These are phyloP conservation scores for Anisogramma anomala DNA, from an alignment of 2,329 filamentous ascomycete species.

Conservation along the genomic window DNA sequence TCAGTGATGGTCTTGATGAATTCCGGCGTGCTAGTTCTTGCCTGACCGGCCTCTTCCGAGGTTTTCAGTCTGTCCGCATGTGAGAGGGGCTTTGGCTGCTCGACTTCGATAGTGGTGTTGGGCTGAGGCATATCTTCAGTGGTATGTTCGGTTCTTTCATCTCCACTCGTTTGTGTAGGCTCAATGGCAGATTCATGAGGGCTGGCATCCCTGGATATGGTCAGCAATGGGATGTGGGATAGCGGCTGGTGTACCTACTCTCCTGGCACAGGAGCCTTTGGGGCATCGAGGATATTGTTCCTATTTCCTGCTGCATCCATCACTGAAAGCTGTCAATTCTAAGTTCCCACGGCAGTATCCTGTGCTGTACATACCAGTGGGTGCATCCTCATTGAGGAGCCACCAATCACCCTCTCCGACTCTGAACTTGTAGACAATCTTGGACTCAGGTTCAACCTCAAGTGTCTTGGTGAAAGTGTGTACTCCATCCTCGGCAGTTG, in stretches of 20 bases:
- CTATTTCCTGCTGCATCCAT: slow-evolving; percentile 35
- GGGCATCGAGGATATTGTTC: slow-evolving; percentile 35
- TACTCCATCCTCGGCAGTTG: slow-evolving; percentile 38
- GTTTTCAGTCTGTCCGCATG: slow-evolving; percentile 14
- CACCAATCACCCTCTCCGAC: slow-evolving; percentile 58
- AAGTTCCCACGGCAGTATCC: background rate
- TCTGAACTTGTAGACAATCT: slow-evolving; percentile 66
- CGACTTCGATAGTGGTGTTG: background rate
- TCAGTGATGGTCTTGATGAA: slow-evolving; percentile 22
- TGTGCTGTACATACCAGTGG: slow-evolving; percentile 37
- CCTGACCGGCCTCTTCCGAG: slow-evolving; percentile 11
- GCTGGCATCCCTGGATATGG: background rate
- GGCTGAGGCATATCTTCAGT: background rate
- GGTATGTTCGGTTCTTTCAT: background rate
- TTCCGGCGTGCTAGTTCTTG: slow-evolving; percentile 20
- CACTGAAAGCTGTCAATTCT: slow-evolving; percentile 17
- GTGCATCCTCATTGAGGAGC: slow-evolving; percentile 52
- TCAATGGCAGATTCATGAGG: background rate
- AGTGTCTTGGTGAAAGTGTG: slow-evolving; percentile 48
- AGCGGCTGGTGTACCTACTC: background rate
- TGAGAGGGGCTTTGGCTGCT: slow-evolving; percentile 10
- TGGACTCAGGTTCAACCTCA: slow-evolving; percentile 40
- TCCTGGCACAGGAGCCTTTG: slow-evolving; percentile 9
- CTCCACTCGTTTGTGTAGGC: background rate
- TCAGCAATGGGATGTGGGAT: background rate